These are phyloP conservation scores for Coemansia sp. DNA, from an alignment of 192 early-diverging fungal genomes.

Conservation along the genomic window DNA sequence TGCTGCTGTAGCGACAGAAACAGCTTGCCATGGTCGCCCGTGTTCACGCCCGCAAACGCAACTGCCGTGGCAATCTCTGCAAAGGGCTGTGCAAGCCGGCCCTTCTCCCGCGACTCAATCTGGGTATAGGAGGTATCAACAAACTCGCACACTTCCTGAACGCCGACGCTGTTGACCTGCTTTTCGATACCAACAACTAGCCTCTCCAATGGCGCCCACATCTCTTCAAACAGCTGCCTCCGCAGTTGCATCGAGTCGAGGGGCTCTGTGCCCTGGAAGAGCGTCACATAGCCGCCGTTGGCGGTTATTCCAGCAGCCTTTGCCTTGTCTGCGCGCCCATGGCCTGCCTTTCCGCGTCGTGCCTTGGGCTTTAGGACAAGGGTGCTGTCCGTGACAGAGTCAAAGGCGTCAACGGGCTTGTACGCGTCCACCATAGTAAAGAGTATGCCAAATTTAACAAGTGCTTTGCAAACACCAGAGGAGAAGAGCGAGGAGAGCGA, in stretches of 20 bases:
- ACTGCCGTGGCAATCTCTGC: slow-evolving; percentile 68
- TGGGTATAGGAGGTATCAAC: slow-evolving; percentile 51
- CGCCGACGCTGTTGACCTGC: slow-evolving; percentile 54
- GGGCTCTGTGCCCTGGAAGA: slow-evolving; percentile 56
- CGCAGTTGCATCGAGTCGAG: slow-evolving; percentile 49
- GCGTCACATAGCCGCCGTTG: slow-evolving; percentile 55
- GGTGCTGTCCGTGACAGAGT: slow-evolving; percentile 51
- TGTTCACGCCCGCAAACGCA: slow-evolving; percentile 67
- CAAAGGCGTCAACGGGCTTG: slow-evolving; percentile 38
- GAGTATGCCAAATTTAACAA: background rate
- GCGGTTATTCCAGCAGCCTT: background rate
- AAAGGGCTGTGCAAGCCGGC: slow-evolving; percentile 50
- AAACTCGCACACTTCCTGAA: slow-evolving; percentile 57
- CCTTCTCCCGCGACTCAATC: slow-evolving; percentile 20
- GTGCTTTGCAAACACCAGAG: background rate
- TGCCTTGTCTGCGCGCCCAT: background rate
- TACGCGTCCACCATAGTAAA: slow-evolving; percentile 27
- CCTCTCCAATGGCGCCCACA: slow-evolving; percentile 51
- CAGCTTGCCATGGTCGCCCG: slow-evolving; percentile 66
- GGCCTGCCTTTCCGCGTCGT: background rate
- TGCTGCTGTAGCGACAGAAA: slow-evolving; percentile 59
- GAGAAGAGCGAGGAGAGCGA: background rate
- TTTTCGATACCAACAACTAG: slow-evolving; percentile 23
- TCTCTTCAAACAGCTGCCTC: slow-evolving; percentile 43
- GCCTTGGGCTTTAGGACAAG: slow-evolving; percentile 38